phyloP scores from a whole-genome alignment of 2,329 filamentous ascomycete genomes.

The Claviceps spartinae region DNA sequence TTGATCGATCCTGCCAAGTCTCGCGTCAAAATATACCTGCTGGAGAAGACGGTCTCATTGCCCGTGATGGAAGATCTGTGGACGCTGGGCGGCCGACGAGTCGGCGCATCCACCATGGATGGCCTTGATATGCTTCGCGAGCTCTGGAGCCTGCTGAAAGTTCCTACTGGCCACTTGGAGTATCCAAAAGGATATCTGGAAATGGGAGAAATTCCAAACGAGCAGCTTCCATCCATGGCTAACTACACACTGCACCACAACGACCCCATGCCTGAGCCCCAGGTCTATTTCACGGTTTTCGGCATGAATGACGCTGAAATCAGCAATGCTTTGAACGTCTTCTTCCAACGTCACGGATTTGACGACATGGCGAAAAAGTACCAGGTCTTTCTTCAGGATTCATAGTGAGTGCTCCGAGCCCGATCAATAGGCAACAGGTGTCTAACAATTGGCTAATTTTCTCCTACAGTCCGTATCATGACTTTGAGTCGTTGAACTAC shows the following conservation, averaged over 20 bases:
- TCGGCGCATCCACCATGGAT: background rate
- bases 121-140: background rate
- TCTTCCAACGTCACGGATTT: background rate
- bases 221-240: constrained; percentile 1
- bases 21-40: constrained; percentile 1
- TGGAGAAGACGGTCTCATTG: background rate
- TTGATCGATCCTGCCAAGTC: background rate
- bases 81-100: constrained; percentile 1
- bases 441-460: background rate
- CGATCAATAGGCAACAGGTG: background rate
- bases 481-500: background rate
- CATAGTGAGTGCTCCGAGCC: background rate
- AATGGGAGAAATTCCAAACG: background rate
- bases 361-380: background rate
- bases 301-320: background rate
- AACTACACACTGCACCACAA: background rate
- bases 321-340: background rate
- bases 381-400: background rate
- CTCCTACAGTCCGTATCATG: background rate
- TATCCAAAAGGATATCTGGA: background rate
- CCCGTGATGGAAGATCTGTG: constrained; percentile 1
- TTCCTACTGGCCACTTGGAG: background rate
- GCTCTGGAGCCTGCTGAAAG: background rate
- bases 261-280: background rate
- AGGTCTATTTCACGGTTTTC: constrained; percentile 1